Evolutionary conservation across 129 eudicot genomes (phyloP), one percentile per base, ranked within the genome.

Genomic region (Centaurea solstitialis): DNA sequence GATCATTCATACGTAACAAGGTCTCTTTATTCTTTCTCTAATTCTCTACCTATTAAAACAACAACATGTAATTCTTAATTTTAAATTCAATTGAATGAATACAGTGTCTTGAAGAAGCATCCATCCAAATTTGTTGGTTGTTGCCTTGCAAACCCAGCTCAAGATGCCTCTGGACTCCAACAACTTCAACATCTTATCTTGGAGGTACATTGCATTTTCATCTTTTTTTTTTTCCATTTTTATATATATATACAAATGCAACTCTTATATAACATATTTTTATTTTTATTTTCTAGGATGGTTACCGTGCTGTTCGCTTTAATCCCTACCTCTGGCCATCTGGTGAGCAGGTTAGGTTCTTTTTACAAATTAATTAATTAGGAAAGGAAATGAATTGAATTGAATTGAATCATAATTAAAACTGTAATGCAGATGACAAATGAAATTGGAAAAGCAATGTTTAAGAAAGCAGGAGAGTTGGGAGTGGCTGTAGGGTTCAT

Each of bases 101-200:
- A n/a, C 93, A 94, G 98, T 85, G 91, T 90, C 8, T 79, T 94
- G 84, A 91, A 85, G 89, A 81, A 86, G 79, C 85, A 89, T 76
- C 97, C 98, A 2, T 86, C 98, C 76, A 94, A 94, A 75, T 94
- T 94, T 47, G 82, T 88, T 15, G 98, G 97, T 15, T 91, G 98
- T 61, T 94, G 98, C 82, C 98, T 94, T 77, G 98, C 98, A 75
- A 91, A 94, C 90, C 98, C 98, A 33, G 97, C 90, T 39, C 93
- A 88, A 85, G 97, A 94, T 84, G 98, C 89, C 73, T 82, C 81
- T 50, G 97, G 98, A 69, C 53, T 94, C 61, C 84, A 90, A 57
- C 87, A 91, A 77, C 94, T 94, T 33, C 90, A 88, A 80, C 79
- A 86, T 79, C 97, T 91, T 50, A 59, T 90, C 41, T 75, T 85